phyloP scores from a whole-genome alignment of 2,329 filamentous ascomycete species.

The Pyricularia grisea region DNA sequence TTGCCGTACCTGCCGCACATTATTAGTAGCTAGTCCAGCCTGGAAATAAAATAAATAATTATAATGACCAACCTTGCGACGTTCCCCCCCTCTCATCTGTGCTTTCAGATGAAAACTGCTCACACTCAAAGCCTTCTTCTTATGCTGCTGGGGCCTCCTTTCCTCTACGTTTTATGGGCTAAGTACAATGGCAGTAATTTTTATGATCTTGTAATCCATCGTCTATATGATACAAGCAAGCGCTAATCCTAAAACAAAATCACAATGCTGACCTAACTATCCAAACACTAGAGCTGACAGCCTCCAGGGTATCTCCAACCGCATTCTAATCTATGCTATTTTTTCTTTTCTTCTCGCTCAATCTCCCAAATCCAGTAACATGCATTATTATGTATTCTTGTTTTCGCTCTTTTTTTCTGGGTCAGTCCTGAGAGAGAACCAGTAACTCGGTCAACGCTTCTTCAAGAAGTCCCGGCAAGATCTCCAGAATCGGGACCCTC shows the following conservation, averaged over 20 bases:
- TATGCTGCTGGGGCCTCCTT: background rate
- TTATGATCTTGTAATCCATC: background rate
- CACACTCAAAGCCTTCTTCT: background rate
- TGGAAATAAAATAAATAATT: background rate
- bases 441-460: background rate
- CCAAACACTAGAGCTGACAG: background rate
- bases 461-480: background rate
- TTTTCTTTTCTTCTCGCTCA: background rate
- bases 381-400: background rate
- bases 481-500: constrained; percentile 34
- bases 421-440: background rate
- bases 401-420: background rate
- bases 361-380: background rate
- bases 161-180: background rate
- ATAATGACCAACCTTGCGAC: background rate
- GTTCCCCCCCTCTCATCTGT: too few relatives aligned
- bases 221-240: background rate
- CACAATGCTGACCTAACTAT: background rate
- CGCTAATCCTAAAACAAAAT: background rate
- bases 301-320: background rate
- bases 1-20: background rate
- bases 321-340: background rate
- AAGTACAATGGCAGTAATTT: too few relatives aligned
- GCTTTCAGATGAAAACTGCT: too few relatives aligned
- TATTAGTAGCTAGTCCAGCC: background rate